Evolutionary conservation across 345 rosid species (phyloP), one percentile per base, ranked within the genome.

Genomic region (Populus nigra): DNA sequence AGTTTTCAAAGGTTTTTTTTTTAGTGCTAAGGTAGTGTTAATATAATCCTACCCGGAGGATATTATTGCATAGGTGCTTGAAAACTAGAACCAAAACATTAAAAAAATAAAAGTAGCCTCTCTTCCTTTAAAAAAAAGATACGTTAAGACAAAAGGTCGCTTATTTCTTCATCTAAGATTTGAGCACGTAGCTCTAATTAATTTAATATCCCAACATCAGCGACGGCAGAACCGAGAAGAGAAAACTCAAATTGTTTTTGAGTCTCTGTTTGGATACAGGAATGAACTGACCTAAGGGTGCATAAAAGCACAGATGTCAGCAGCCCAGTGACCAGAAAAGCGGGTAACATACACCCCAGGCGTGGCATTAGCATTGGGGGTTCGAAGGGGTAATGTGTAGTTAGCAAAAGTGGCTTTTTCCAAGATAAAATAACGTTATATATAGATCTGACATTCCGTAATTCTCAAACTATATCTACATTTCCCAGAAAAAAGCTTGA

Each of bases 401-500:
- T 27, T 12, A 8, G 16, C 67, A 63, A 63, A 63, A 63, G 67
- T 45, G 62, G 41, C 5, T 9, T 55, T 57, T 31, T 3, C n/a
- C n/a, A 5, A 59, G 38, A n/a, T 20, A 38, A 41, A 41, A 41
- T 41, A 25, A 27, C 23, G 5, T 15, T 5, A 12, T 23, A 22
- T 23, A 25, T 69, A 83, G 85, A 87, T 87, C 87, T 85, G 86
- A 88, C 93, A 88, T 88, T 86, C 93, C 91, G 89, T 90, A 85
- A 84, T 82, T 76, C 83, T 74, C 80, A 90, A 85, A 86, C 90
- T 18, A 27, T 35, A 13, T 65, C 68, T 57, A 71, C 53, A 76
- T 69, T 75, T 66, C 57, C 84, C 47, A 10, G 12, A 11, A 43
- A 38, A 47, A 78, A 61, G 79, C 84, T 76, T 73, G 59, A 73